Percentiles rank a stretch among this genome's conserved stretches.
Conservation (phyloP, 208 protist genomes). For the Trypanosoma lewisi region DNA sequence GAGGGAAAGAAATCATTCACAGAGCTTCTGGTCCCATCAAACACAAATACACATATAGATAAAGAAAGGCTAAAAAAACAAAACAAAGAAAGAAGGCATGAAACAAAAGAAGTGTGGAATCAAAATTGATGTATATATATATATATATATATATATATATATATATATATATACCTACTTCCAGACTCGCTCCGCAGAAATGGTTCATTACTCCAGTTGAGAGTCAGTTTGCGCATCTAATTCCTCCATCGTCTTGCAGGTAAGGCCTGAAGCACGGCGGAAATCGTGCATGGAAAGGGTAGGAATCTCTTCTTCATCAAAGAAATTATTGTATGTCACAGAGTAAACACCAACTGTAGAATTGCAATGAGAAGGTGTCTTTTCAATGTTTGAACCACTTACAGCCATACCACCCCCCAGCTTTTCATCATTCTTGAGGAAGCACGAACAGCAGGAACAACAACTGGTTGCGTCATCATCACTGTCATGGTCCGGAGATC, state of each 20-base stretch:
- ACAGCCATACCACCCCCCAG: background rate
- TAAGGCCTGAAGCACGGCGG: conserved; percentile 8
- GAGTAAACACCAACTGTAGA: background rate
- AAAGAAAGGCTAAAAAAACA: conserved; percentile 5
- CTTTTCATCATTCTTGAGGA: background rate
- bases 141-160: background rate
- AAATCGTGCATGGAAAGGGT: conserved; percentile 52
- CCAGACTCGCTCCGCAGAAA: background rate
- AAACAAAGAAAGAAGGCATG: conserved; percentile 11
- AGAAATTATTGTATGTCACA: conserved; percentile 28
- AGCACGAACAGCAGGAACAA: conserved; percentile 15
- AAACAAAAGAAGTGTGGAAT: background rate
- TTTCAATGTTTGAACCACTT: background rate
- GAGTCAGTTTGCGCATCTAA: background rate
- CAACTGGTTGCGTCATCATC: conserved; percentile 20
- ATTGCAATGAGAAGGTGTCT: background rate
- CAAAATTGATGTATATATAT: background rate
- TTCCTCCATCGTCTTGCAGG: background rate
- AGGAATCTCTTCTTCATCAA: conserved; percentile 40
- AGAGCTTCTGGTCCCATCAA: too few relatives aligned
- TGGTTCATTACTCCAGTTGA: background rate
- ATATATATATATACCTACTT: background rate
- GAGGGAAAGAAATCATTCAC: conserved; percentile 4
- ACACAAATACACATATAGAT: background rate
- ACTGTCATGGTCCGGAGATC: background rate